Evolutionary conservation across 2,329 filamentous ascomycete genomes (phyloP), one percentile per base, ranked within the genome.

Genomic region (Alternaria panax): DNA sequence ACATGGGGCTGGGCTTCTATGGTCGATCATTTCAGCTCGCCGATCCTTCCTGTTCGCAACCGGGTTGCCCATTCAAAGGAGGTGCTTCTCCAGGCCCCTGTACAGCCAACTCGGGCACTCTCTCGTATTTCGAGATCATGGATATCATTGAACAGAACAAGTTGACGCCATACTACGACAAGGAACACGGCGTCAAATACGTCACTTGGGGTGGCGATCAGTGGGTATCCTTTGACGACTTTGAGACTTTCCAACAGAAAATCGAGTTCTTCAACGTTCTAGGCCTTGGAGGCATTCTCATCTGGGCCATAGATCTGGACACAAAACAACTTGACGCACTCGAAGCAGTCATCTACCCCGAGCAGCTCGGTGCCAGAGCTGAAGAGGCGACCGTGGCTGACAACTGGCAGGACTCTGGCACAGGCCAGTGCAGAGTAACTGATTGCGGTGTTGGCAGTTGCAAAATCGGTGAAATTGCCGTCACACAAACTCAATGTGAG

Each of bases 1-100:
- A 63, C 5, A 42, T 85, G 5, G 83, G 83, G 0, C 24, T 80
- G 0, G 80, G 71, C 4, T 84, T 80, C 62, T 84, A 85, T 62
- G 78, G 80, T 4, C 63, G 74, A 4, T 46, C 43, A 3, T 77
- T 75, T 52, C 64, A 61, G 1, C 40, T 77, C 3, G 27, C 40
- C 5, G 58, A 72, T 38, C 40, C 54, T 11, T n/a, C 6, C 1
- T 68, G 63, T 28, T 25, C 14, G 7, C 32, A 22, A 5, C 61
- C 60, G 7, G 42, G 40, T 5, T 67, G 63, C 24, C 18, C 3
- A 5, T 63, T 65, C 48, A 47, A 41, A 11, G 32, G 40, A 2
- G 53, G 54, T 5, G 54, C 46, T 7, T 27, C 27, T 36, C 25
- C 36, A 62, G 64, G 57, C 11, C 14, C 30, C 5, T 73, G 69